Conservation (phyloP, 2,329 filamentous ascomycete species). For the Calonectria fujianensis region DNA sequence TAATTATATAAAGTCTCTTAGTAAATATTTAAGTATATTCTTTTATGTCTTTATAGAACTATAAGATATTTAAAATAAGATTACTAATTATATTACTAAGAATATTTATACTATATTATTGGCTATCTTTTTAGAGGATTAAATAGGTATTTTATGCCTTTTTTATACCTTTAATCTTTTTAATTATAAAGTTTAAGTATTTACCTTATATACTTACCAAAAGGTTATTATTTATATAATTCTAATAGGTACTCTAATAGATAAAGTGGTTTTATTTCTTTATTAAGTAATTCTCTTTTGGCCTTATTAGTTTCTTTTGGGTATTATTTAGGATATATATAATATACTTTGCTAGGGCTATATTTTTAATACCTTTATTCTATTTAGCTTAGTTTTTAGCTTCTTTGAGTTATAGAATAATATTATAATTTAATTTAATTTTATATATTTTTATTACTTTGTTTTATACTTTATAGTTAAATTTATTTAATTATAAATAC, state of each 20-base stretch:
- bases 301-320: not conserved
- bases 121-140: not conserved
- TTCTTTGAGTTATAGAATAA: not conserved
- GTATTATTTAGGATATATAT: not conserved
- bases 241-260: not conserved
- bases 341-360: not conserved
- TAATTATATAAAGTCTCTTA: not conserved
- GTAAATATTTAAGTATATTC: no score
- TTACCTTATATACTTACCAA: not conserved
- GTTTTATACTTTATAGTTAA: no score
- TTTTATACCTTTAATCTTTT: not conserved
- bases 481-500: no score
- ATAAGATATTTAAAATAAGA: no score
- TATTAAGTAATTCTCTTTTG: not conserved
- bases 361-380: constrained; percentile 2
- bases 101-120: no score
- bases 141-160: not conserved
- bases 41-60: no score
- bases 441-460: no score
- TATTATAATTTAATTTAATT: no score
- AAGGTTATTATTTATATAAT: not conserved
- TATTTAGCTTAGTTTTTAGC: not conserved
- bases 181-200: not conserved
- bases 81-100: no score
- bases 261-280: not conserved